phyloP scores from a whole-genome alignment of 768 basidiomycete species.

The Leucosporidium scottii region DNA sequence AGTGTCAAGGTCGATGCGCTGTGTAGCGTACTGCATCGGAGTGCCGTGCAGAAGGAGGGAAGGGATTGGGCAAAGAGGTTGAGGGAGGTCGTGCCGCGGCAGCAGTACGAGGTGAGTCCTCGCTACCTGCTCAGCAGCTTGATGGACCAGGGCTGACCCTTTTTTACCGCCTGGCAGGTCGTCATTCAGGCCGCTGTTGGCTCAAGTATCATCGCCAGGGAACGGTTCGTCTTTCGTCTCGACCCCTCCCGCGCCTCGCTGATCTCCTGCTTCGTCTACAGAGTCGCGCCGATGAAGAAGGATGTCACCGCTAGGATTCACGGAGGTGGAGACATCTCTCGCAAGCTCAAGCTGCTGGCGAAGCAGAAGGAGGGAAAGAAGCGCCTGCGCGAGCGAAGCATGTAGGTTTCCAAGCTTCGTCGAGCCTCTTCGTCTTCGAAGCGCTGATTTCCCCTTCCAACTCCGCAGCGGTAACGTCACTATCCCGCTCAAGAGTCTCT shows the following conservation, averaged over 20 bases:
- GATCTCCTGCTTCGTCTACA: background rate
- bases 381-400: conserved; percentile 73
- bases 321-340: conserved; percentile 89
- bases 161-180: conserved; percentile 51
- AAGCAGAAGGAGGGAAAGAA: conserved; percentile 87
- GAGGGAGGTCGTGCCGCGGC: conserved; percentile 84
- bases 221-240: conserved; percentile 49
- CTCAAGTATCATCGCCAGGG: conserved; percentile 76
- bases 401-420: conserved; percentile 38
- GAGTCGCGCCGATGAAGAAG: conserved; percentile 41
- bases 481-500: conserved; percentile 93
- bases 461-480: conserved; percentile 20
- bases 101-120: conserved; percentile 57
- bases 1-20: conserved; percentile 85
- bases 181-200: conserved; percentile 92
- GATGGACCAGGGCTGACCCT: background rate
- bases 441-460: too few relatives aligned
- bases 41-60: conserved; percentile 65
- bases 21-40: conserved; percentile 81
- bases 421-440: too few relatives aligned
- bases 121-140: background rate
- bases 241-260: background rate
- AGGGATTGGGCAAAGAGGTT: conserved; percentile 85
- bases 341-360: conserved; percentile 62
- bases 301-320: conserved; percentile 90